A percentile compares a stretch with the other conserved stretches of the same genome.
These are phyloP conservation scores for Lagerstroemia speciosa DNA, from an alignment of 345 rosid species.

Conservation along the genomic window DNA sequence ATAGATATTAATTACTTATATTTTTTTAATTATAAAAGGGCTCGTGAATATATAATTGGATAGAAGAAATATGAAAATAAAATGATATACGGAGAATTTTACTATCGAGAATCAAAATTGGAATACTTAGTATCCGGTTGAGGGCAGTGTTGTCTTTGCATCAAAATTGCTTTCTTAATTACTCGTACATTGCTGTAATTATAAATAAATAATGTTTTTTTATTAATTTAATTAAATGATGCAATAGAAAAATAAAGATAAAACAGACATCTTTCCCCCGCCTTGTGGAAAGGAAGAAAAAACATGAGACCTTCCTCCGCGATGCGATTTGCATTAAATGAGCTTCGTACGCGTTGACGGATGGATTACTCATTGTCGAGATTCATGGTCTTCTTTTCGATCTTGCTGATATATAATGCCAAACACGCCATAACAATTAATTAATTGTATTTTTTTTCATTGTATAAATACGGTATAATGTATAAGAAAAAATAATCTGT, in stretches of 20 bases:
- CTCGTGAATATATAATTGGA: no score
- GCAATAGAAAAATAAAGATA: conserved; percentile 13
- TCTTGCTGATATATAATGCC: background rate
- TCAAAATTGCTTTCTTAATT: no score
- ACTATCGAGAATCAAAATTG: no score
- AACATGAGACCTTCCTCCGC: conserved; percentile 24
- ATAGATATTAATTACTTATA: no score
- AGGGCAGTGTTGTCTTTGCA: no score
- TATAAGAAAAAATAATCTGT: no score
- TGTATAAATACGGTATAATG: conserved; percentile 18
- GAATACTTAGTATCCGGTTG: no score
- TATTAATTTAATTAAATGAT: conserved; percentile 11
- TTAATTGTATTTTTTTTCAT: background rate
- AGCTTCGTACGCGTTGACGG: conserved; percentile 29
- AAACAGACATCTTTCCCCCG: conserved; percentile 50
- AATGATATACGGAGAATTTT: no score
- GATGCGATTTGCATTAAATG: conserved; percentile 42
- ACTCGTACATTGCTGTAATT: no score
- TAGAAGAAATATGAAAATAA: no score
- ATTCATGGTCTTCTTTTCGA: conserved; percentile 23
- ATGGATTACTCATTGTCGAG: conserved; percentile 36
- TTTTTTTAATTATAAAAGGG: no score
- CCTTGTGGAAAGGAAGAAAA: conserved; percentile 11
- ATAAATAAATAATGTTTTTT: no score
- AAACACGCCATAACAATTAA: background rate